Base-by-base conservation (phyloP, 1,139 yeast species). In the Zhuliangozyma parablackwelliae region DNA sequence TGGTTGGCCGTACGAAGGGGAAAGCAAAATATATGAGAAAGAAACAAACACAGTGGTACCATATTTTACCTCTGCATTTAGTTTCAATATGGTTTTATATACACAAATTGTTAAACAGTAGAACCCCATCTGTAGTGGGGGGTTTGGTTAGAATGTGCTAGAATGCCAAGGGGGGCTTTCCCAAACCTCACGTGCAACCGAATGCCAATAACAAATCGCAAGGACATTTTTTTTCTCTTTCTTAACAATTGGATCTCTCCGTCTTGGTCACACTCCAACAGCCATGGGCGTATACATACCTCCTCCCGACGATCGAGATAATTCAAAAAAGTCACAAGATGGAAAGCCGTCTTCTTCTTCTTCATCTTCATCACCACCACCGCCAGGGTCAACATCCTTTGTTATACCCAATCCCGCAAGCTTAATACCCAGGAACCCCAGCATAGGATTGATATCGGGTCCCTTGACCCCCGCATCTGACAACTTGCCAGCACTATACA, bases 381-480 rank as follows among this genome's bases (percentile, higher is more conserved):
- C 45, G 16, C 30, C 45, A 10, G 46, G 45, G 10, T 34, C 48
- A 8, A 43, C 48, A 7, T 46, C 56, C 9, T 45, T 57, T 31
- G 43, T 48, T 29, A 48, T 57, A 12, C 57, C 61, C 10, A 54
- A 54, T 32, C 59, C 61, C 9, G 42, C 53, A 6, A 33, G 48
- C 10, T 49, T 48, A 35, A 47, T 61, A 20, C 70, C 72, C 16
- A 49, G 46, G 10, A 69, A 70, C 42, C 86, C 85, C 7, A 74
- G 76, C 41, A 56, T 79, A 20, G 86, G 85, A 1, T 61, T 80
- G 32, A 51, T 77, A 29, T 76, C 82, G 78, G 82, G 84, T 1
- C 84, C 85, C 1, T 52, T 80, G 29, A 80, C 77, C 1, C 86
- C 86, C 2, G 80, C 84, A 0, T 65, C 82, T 2, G 85, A 80